Evolutionary conservation across 2,329 filamentous ascomycete genomes (phyloP).

Genomic region (Chrysoporthe cubensis): DNA sequence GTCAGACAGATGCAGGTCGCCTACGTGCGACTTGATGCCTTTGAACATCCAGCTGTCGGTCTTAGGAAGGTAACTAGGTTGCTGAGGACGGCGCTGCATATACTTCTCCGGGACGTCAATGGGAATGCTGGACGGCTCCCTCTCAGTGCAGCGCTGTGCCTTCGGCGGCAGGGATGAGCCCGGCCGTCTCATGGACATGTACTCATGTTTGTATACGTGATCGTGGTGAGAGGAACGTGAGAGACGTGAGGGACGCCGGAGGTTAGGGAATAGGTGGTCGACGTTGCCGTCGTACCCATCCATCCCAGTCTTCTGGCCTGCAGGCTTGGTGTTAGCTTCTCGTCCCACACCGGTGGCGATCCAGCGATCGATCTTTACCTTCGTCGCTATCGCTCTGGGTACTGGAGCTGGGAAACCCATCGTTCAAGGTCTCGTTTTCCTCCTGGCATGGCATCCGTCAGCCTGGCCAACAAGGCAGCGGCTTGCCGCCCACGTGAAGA

Average conservation of each 20-base stretch:
- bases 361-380: not conserved
- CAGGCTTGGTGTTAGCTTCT: not conserved
- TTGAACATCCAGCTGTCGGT: conserved; percentile 20
- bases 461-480: not conserved
- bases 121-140: not conserved
- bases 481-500: not conserved
- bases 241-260: not conserved
- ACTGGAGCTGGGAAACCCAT: not conserved
- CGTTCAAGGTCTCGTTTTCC: not conserved
- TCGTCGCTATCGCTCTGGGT: not conserved
- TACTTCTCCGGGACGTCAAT: not conserved
- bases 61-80: conserved; percentile 3
- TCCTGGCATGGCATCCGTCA: not conserved
- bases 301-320: not conserved
- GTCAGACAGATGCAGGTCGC: conserved; percentile 10
- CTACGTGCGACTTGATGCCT: conserved; percentile 16
- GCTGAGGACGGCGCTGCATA: not conserved
- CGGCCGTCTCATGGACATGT: too few relatives aligned
- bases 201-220: not conserved
- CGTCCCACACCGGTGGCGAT: too few relatives aligned
- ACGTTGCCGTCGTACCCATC: not conserved
- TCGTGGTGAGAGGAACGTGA: not conserved
- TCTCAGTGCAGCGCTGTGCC: too few relatives aligned
- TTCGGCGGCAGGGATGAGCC: too few relatives aligned
- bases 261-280: not conserved